Conservation (phyloP, 2,329 filamentous ascomycete species). For the Pseudogymnoascus sp. region DNA sequence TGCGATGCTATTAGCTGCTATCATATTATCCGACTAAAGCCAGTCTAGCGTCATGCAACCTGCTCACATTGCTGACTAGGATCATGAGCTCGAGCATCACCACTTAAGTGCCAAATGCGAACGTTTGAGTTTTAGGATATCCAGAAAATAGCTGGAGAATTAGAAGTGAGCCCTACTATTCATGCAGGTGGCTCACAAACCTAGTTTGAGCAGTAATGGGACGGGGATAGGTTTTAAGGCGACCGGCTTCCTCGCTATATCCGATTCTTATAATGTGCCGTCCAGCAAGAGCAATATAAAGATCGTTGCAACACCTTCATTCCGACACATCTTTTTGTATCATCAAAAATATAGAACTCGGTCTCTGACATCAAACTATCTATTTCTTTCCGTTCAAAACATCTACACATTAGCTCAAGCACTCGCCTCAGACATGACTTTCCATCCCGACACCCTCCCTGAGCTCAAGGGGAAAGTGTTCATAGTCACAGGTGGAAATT, state of each 20-base stretch:
- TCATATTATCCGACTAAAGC: constrained; percentile 8
- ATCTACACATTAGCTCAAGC: constrained; percentile 15
- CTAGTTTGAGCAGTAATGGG: constrained; percentile 15
- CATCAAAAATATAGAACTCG: constrained; percentile 18
- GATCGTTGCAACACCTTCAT: constrained; percentile 15
- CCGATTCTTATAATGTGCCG: constrained; percentile 13
- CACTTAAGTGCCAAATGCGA: not conserved
- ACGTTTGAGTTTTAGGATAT: not conserved
- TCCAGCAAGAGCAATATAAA: constrained; percentile 24
- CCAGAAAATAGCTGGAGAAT: constrained; percentile 9
- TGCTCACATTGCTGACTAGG: constrained; percentile 26
- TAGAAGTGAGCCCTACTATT: constrained; percentile 16
- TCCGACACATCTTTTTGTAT: constrained; percentile 17
- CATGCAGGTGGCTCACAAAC: constrained; percentile 26
- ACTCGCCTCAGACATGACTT: constrained; percentile 28
- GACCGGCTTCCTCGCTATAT: constrained; percentile 24
- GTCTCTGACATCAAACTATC: constrained; percentile 16
- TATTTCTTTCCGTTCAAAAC: constrained; percentile 14
- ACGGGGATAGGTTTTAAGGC: constrained; percentile 12
- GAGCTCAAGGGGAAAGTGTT: constrained; percentile 36
- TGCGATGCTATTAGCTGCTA: not conserved
- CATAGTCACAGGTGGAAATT: constrained; percentile 39
- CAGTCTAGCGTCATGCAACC: constrained; percentile 31
- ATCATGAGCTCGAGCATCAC: not conserved
- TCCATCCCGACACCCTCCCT: constrained; percentile 36